Percentiles rank a stretch among this genome's conserved stretches.
Evolutionary conservation across 2,329 filamentous ascomycete genomes (phyloP).

Genomic region (Pseudopithomyces maydicus): DNA sequence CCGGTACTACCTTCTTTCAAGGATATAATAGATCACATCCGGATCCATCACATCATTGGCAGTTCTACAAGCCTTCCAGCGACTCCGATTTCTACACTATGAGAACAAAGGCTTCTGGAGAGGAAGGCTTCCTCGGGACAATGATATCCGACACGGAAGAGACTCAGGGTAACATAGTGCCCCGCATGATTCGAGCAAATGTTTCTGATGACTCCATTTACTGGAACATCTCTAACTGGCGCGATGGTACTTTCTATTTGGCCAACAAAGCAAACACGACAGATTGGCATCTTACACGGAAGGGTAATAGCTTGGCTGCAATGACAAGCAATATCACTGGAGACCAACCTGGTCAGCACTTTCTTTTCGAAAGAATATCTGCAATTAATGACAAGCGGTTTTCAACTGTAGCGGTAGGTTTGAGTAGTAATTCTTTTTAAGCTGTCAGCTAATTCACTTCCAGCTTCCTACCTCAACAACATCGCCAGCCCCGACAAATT

Average conservation of each 20-base stretch:
- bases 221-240: background rate
- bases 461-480: background rate
- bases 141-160: background rate
- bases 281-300: background rate
- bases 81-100: conserved; percentile 10
- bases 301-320: background rate
- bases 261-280: conserved; percentile 1
- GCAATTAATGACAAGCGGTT: background rate
- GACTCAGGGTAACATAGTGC: background rate
- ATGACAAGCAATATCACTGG: background rate
- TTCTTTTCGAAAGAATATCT: background rate
- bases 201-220: background rate
- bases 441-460: background rate
- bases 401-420: background rate
- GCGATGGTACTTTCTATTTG: background rate
- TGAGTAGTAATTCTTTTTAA: background rate
- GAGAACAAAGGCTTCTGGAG: conserved; percentile 9
- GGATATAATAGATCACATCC: background rate
- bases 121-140: conserved; percentile 6
- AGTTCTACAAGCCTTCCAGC: conserved; percentile 9
- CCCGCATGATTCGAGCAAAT: background rate
- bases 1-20: conserved; percentile 6
- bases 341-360: background rate
- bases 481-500: no score
- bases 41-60: conserved; percentile 10